phyloP scores from a whole-genome alignment of 2,329 filamentous ascomycete genomes.

The Aciculosporium take region DNA sequence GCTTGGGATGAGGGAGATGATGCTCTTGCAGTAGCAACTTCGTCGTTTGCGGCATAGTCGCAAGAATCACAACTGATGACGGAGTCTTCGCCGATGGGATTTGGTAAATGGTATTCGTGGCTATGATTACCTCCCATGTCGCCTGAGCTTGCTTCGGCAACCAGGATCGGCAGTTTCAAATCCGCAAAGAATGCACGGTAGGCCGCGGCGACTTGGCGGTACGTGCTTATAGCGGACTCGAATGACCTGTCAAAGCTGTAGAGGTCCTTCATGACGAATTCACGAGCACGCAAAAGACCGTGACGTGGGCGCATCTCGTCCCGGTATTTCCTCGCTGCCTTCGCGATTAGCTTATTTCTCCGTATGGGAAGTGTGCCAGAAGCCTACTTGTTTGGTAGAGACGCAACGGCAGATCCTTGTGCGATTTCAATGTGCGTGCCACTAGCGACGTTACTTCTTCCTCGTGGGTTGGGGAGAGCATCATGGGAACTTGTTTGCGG shows the following conservation, averaged over 20 bases:
- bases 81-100: slow-evolving; percentile 68
- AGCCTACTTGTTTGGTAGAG: slow-evolving; percentile 75
- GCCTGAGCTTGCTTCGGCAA: slow-evolving; percentile 86
- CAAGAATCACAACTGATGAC: slow-evolving; percentile 65
- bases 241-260: slow-evolving; percentile 77
- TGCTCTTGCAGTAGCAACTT: slow-evolving; percentile 45
- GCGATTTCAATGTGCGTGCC: slow-evolving; percentile 57
- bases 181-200: slow-evolving; percentile 72
- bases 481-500: slow-evolving; percentile 56
- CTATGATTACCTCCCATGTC: slow-evolving; percentile 88
- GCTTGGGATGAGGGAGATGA: neutral
- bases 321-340: slow-evolving; percentile 71
- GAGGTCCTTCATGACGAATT: slow-evolving; percentile 96
- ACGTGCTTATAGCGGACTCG: slow-evolving; percentile 63
- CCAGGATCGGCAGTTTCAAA: slow-evolving; percentile 67
- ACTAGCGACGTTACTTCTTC: slow-evolving; percentile 88
- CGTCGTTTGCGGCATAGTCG: slow-evolving; percentile 70
- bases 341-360: neutral
- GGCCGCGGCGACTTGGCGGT: slow-evolving; percentile 55
- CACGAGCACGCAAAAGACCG: slow-evolving; percentile 72
- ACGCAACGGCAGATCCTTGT: slow-evolving; percentile 72
- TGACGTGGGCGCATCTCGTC: slow-evolving; percentile 84
- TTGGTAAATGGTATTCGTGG: slow-evolving; percentile 86
- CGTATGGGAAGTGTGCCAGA: too few relatives aligned
- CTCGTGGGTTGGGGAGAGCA: slow-evolving; percentile 88